Conservation (phyloP, 78 protist genomes). For the Anaeramoeba flamelloides region DNA sequence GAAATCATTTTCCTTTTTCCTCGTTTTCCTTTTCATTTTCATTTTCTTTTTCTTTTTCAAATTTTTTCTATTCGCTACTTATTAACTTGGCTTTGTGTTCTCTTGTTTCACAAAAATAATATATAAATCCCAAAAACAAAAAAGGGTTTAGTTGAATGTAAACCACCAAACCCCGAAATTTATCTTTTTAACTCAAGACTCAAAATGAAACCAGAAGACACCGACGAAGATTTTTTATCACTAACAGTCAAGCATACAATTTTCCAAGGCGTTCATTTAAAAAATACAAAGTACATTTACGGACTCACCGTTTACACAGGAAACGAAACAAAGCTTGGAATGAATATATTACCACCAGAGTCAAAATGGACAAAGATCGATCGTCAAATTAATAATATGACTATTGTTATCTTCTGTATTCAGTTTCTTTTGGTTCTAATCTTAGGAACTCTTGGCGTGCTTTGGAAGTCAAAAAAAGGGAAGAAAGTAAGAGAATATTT, state of each 20-base stretch:
- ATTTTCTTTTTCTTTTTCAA: too few relatives aligned
- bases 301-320: not conserved
- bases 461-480: not conserved
- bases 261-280: not conserved
- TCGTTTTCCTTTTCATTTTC: too few relatives aligned
- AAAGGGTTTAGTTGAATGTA: not conserved
- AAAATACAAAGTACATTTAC: not conserved
- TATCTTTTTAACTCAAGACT: not conserved
- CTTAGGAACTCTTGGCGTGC: not conserved
- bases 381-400: not conserved
- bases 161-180: not conserved
- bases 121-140: too few relatives aligned
- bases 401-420: not conserved
- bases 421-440: not conserved
- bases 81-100: too few relatives aligned
- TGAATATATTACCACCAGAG: not conserved
- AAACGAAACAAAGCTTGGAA: not conserved
- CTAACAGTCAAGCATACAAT: not conserved
- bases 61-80: too few relatives aligned
- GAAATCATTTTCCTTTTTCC: too few relatives aligned
- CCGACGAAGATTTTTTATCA: not conserved
- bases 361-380: not conserved
- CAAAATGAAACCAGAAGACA: not conserved
- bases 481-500: not conserved
- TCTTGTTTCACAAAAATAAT: too few relatives aligned